A percentile compares a stretch with the other conserved stretches of the same genome.
These are phyloP conservation scores for Chrysosporium keratinophilum DNA, from an alignment of 2,329 filamentous ascomycete species.

Conservation along the genomic window DNA sequence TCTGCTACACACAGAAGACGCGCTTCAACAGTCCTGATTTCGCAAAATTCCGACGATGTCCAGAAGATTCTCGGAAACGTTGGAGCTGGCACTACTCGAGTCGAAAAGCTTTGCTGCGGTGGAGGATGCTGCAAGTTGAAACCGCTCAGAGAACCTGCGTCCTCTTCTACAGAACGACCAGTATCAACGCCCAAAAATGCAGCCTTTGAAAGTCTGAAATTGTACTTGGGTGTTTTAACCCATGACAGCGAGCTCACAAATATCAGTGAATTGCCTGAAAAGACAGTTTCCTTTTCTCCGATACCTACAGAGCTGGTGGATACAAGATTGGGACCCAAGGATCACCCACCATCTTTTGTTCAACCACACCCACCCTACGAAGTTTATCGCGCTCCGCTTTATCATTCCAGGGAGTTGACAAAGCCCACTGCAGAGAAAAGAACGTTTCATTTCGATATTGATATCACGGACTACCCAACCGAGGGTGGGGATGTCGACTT, in stretches of 20 bases:
- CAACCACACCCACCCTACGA: conserved; percentile 90
- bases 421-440: conserved; percentile 84
- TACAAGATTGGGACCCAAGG: conserved; percentile 29
- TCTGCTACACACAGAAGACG: conserved; percentile 25
- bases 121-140: conserved; percentile 55
- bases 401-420: conserved; percentile 76
- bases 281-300: conserved; percentile 56
- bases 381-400: conserved; percentile 80
- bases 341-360: conserved; percentile 76
- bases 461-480: conserved; percentile 85
- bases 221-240: conserved; percentile 66
- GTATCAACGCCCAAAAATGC: conserved; percentile 63
- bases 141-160: conserved; percentile 40
- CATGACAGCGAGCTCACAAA: conserved; percentile 59
- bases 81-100: conserved; percentile 46
- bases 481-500: conserved; percentile 77
- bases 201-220: conserved; percentile 67
- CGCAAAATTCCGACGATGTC: conserved; percentile 50
- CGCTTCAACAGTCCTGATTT: conserved; percentile 43
- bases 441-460: conserved; percentile 94
- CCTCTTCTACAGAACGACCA: conserved; percentile 36
- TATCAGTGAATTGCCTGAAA: conserved; percentile 60
- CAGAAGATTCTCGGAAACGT: conserved; percentile 47
- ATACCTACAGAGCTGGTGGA: conserved; percentile 28
- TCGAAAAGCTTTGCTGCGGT: conserved; percentile 54